Evolutionary conservation across 257 asterid species (phyloP), one percentile per base, ranked within the genome.

Genomic region (Solanum pinnatisectum): DNA sequence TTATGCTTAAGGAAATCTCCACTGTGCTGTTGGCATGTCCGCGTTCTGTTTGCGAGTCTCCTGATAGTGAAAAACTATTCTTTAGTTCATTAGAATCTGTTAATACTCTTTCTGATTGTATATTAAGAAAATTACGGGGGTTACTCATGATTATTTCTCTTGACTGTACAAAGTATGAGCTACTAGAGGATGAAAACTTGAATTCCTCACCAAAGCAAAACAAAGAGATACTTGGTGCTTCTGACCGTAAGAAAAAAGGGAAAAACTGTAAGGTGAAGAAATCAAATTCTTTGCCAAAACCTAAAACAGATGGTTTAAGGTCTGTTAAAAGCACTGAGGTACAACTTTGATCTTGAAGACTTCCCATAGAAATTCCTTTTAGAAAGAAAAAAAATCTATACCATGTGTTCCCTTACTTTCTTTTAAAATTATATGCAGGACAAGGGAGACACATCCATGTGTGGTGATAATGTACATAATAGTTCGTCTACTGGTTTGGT

Each of bases 91-190:
- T 97, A 93, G 95, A 91, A 88, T 86, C 93, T 92, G 94, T 95
- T 89, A 92, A 92, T 92, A 94, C 94, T 84, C 90, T 96, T 87
- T 91, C 96, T 89, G 99, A 97, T 90, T 87, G 93, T 87, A 87
- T 94, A 89, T 89, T 94, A 71, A 90, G 98, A 92, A 95, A 94
- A 89, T 72, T 96, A 90, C 97, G 99, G 88, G 99, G 92, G 74
- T 79, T 95, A 73, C 95, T 97, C 86, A 93, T 96, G 98, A 91
- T 91, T 91, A 87, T 96, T 91, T 97, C 98, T 3, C 98, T 95
- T 87, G 98, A 97, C 91, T 97, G 96, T 90, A 95, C 99, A 84
- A 97, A 94, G 90, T 83, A 91, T 89, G 99, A 97, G 95, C 93
- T 97, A 88, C 94, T 97, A 27, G 96, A 91, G 85, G 99, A 94